These are phyloP conservation scores for Dendrocalamus sinicus DNA, from an alignment of 176 grass and related monocot species.

Conservation along the genomic window DNA sequence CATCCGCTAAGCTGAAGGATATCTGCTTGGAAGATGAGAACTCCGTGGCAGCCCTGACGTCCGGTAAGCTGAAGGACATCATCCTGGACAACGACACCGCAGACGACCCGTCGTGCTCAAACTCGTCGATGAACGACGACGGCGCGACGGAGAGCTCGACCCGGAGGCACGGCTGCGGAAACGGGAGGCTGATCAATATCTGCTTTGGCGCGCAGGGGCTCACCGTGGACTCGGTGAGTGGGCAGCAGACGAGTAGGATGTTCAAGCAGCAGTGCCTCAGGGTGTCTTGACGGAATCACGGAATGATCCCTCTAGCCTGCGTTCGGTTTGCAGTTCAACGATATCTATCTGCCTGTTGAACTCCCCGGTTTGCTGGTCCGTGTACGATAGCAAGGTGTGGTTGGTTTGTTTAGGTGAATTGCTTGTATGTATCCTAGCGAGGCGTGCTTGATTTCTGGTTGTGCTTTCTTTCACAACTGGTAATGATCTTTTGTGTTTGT, in stretches of 20 bases:
- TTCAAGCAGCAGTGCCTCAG: slow-evolving; percentile 61
- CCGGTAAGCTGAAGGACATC: slow-evolving; percentile 64
- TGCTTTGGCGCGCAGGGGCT: slow-evolving; percentile 87
- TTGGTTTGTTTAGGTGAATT: neutral
- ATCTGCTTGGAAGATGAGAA: slow-evolving; percentile 54
- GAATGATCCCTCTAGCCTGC: neutral
- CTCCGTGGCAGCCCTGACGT: slow-evolving; percentile 35
- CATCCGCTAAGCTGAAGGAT: slow-evolving; percentile 62
- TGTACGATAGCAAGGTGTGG: slow-evolving; percentile 6
- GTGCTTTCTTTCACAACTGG: neutral
- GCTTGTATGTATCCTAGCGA: neutral
- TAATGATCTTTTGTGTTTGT: neutral
- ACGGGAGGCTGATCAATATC: slow-evolving; percentile 79
- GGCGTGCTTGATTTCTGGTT: slow-evolving; percentile 11
- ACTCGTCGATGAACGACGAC: slow-evolving; percentile 50
- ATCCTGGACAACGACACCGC: slow-evolving; percentile 41
- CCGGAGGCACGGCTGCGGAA: slow-evolving; percentile 48
- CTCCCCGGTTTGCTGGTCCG: neutral
- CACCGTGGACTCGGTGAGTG: slow-evolving; percentile 56
- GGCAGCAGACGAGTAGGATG: slow-evolving; percentile 58
- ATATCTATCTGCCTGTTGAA: neutral
- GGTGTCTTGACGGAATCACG: slow-evolving; percentile 56
- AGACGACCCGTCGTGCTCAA: slow-evolving; percentile 71
- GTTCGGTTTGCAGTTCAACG: slow-evolving; percentile 1
- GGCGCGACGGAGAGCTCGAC: slow-evolving; percentile 24